A percentile compares a stretch with the other conserved stretches of the same genome.
These are phyloP conservation scores for Didymella segeticola DNA, from an alignment of 2,329 filamentous ascomycete genomes.

Conservation along the genomic window DNA sequence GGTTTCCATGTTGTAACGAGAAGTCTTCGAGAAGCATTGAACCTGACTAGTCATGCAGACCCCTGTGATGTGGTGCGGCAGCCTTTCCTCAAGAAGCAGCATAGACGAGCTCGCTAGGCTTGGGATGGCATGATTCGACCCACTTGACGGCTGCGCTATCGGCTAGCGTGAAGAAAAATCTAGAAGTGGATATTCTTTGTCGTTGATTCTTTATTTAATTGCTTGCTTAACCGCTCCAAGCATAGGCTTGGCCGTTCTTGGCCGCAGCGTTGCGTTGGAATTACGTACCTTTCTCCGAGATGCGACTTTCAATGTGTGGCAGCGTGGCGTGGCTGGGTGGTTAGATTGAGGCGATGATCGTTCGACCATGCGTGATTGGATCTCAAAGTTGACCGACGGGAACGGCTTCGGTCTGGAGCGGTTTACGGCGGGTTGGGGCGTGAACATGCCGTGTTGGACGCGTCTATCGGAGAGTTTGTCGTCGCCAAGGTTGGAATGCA, in stretches of 20 bases:
- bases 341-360: conserved; percentile 2
- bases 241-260: conserved; percentile 18
- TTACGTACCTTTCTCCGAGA: conserved; percentile 21
- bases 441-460: background rate
- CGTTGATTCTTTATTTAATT: conserved; percentile 17
- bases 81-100: background rate
- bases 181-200: conserved; percentile 18
- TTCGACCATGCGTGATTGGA: conserved; percentile 13
- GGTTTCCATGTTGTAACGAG: conserved; percentile 19
- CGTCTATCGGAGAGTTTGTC: conserved; percentile 4
- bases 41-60: conserved; percentile 15
- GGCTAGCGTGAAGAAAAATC: conserved; percentile 15
- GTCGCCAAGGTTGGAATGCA: conserved; percentile 4
- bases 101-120: background rate
- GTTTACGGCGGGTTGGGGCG: conserved; percentile 4
- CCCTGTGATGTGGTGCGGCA: conserved; percentile 13
- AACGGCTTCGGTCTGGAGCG: conserved; percentile 13
- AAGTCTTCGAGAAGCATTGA: conserved; percentile 12
- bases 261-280: conserved; percentile 7
- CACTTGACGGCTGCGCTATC: background rate
- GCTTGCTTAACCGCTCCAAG: conserved; percentile 12
- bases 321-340: conserved; percentile 6
- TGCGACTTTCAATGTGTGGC: conserved; percentile 10
- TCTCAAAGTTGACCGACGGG: conserved; percentile 9
- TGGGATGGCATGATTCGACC: background rate